These are phyloP conservation scores for Penicillium digitatum DNA, from an alignment of 2,329 filamentous ascomycete species.

Conservation along the genomic window DNA sequence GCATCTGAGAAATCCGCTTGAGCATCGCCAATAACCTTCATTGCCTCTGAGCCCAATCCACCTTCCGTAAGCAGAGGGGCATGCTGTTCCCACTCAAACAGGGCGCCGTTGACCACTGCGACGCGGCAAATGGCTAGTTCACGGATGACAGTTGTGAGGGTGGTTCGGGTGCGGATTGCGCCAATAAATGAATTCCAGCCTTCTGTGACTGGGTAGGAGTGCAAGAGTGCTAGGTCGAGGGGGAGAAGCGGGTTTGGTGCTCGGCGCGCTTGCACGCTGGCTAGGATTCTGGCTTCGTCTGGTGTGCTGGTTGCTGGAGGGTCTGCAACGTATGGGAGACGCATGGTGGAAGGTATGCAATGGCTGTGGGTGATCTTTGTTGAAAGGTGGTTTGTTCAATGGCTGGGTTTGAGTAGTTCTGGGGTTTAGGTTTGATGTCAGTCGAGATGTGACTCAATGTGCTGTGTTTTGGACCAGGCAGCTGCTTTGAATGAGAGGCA, in stretches of 20 bases:
- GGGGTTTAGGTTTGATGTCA: neutral
- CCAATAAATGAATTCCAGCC: constrained; percentile 58
- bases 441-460: neutral
- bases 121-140: constrained; percentile 79
- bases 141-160: constrained; percentile 52
- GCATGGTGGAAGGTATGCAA: constrained; percentile 40
- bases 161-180: constrained; percentile 53
- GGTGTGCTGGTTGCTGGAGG: constrained; percentile 46
- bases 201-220: constrained; percentile 54
- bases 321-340: constrained; percentile 52
- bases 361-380: neutral
- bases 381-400: neutral
- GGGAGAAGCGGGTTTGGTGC: constrained; percentile 50
- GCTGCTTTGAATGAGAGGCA: neutral
- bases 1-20: constrained; percentile 29
- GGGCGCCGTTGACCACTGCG: constrained; percentile 72
- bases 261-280: constrained; percentile 50
- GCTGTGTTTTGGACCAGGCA: neutral
- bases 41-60: constrained; percentile 51
- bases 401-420: neutral
- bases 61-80: constrained; percentile 64
- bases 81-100: constrained; percentile 83
- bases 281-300: constrained; percentile 50
- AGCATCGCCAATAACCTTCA: constrained; percentile 34
- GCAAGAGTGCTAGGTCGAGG: constrained; percentile 53